phyloP scores from a whole-genome alignment of 805 yeast genomes.

The Saturnispora silvae region DNA sequence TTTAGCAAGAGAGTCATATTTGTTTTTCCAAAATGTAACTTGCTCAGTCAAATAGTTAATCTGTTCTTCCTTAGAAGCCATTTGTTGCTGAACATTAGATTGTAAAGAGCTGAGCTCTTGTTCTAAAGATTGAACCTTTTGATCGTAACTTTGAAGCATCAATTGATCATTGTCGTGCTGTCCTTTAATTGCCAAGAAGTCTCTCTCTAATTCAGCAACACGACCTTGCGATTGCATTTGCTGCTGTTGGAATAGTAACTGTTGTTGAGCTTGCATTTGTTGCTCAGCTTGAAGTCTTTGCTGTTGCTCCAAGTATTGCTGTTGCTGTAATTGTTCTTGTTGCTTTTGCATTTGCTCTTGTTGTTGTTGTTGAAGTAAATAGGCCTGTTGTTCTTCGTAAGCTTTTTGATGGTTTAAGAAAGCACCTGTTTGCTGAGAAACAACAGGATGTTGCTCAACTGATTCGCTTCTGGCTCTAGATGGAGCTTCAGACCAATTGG shows the following conservation, averaged over 20 bases:
- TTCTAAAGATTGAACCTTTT: slow-evolving; percentile 73
- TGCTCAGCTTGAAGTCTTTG: slow-evolving; percentile 58
- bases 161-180: slow-evolving; percentile 82
- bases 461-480: slow-evolving; percentile 27
- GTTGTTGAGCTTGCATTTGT: slow-evolving; percentile 64
- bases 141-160: slow-evolving; percentile 78
- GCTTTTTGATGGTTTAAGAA: slow-evolving; percentile 39
- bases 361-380: slow-evolving; percentile 52
- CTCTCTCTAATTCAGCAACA: slow-evolving; percentile 74
- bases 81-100: slow-evolving; percentile 58
- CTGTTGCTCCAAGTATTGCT: slow-evolving; percentile 64
- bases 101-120: slow-evolving; percentile 52
- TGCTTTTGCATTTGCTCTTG: slow-evolving; percentile 57
- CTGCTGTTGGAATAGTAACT: slow-evolving; percentile 52
- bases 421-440: slow-evolving; percentile 40
- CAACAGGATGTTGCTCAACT: not conserved
- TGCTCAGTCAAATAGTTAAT: slow-evolving; percentile 62
- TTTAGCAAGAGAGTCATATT: slow-evolving; percentile 83
- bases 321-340: slow-evolving; percentile 58
- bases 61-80: slow-evolving; percentile 68
- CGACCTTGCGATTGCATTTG: slow-evolving; percentile 70
- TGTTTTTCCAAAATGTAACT: slow-evolving; percentile 65
- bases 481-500: slow-evolving; percentile 21
- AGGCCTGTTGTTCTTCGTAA: slow-evolving; percentile 47
- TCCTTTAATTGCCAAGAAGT: slow-evolving; percentile 58